These are phyloP conservation scores for Saccharum spontaneum DNA, from an alignment of 176 grass and related monocot genomes.

Conservation along the genomic window DNA sequence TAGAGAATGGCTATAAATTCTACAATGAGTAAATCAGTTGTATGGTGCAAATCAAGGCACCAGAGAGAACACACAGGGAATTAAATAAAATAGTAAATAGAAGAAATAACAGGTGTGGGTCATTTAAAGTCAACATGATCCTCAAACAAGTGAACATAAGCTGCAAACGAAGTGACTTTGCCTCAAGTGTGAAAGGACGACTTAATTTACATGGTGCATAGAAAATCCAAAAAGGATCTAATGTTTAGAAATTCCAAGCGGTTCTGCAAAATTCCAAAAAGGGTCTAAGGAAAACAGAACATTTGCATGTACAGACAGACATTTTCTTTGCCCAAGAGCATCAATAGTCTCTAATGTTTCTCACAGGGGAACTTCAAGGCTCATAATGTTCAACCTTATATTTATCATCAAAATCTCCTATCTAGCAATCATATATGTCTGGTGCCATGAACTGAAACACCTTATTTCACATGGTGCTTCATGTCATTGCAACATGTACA, in stretches of 20 bases:
- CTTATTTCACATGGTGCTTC: not conserved
- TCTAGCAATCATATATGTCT: not conserved
- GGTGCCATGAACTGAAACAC: not conserved
- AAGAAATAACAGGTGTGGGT: not conserved
- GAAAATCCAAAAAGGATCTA: not conserved
- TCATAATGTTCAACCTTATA: not conserved
- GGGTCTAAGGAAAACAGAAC: not conserved
- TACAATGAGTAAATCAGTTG: not conserved
- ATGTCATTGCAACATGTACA: conserved; percentile 10
- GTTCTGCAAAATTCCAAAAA: not conserved
- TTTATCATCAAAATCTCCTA: conserved; percentile 13
- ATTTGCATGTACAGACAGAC: not conserved
- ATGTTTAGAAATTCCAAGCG: not conserved
- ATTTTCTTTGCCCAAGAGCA: conserved; percentile 5
- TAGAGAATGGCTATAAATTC: not conserved
- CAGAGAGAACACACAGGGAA: not conserved
- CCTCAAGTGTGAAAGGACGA: not conserved
- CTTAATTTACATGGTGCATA: conserved; percentile 16
- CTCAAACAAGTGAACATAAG: conserved; percentile 19
- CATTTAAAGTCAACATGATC: not conserved
- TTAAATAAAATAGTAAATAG: not conserved
- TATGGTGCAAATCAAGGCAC: conserved; percentile 2
- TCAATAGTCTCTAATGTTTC: not conserved
- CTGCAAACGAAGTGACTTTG: conserved; percentile 9
- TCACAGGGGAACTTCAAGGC: not conserved